A percentile compares a stretch with the other conserved stretches of the same genome.
Conservation (phyloP, 176 grass and related monocot genomes). For the Cocos nucifera region DNA sequence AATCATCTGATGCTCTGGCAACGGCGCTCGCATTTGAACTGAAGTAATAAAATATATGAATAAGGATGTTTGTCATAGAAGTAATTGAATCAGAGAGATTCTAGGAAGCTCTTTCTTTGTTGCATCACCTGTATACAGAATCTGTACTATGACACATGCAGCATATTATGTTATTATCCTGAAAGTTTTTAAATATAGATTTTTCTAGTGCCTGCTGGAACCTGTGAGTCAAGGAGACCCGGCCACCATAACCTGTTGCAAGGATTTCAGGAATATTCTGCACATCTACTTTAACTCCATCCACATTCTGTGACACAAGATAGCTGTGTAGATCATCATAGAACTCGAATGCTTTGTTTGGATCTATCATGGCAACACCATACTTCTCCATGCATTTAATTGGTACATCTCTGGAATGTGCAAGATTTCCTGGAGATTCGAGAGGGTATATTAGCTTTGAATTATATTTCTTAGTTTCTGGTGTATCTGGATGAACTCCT, state of each 20-base stretch:
- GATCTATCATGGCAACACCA: constrained; percentile 18
- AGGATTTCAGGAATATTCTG: constrained; percentile 22
- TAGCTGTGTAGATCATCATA: constrained; percentile 24
- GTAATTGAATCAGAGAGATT: not conserved
- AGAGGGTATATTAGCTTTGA: constrained; percentile 22
- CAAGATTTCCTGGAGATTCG: constrained; percentile 22
- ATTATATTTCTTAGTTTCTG: constrained; percentile 21
- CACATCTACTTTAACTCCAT: constrained; percentile 27
- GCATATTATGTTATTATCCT: constrained; percentile 21
- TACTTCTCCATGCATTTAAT: constrained; percentile 30
- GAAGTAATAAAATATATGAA: not conserved
- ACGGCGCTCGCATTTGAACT: constrained; percentile 22
- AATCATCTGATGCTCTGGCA: constrained; percentile 28
- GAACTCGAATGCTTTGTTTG: constrained; percentile 8
- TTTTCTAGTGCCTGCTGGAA: constrained; percentile 19
- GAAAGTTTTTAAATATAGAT: constrained; percentile 20
- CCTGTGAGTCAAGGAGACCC: constrained; percentile 7
- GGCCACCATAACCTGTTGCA: constrained; percentile 10
- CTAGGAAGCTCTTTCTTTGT: not conserved
- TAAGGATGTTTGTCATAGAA: not conserved
- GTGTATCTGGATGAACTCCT: constrained; percentile 19
- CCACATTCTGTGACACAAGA: constrained; percentile 19
- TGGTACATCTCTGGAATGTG: constrained; percentile 20
- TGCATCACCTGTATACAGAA: constrained; percentile 17
- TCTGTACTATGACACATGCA: constrained; percentile 21